These are phyloP conservation scores for Gossypium sturtianum DNA, from an alignment of 345 rosid species.

Conservation along the genomic window DNA sequence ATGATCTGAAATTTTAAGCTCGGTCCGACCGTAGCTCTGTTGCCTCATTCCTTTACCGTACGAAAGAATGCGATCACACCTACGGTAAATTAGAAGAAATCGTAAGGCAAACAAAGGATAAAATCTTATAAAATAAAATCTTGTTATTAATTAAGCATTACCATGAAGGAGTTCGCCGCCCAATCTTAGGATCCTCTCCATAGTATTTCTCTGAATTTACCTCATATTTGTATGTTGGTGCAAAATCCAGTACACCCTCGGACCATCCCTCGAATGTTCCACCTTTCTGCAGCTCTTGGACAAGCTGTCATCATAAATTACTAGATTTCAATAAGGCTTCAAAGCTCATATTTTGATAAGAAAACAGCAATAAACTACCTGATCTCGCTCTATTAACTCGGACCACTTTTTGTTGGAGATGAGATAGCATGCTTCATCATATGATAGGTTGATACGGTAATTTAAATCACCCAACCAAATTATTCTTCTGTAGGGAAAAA, in stretches of 20 bases:
- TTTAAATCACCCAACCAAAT: slow-evolving; percentile 94
- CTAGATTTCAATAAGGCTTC: not conserved
- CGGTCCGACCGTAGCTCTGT: slow-evolving; percentile 58
- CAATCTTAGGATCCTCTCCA: slow-evolving; percentile 66
- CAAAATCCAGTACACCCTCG: slow-evolving; percentile 60
- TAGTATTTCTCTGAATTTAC: slow-evolving; percentile 58
- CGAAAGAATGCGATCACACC: slow-evolving; percentile 88
- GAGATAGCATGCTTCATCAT: slow-evolving; percentile 54
- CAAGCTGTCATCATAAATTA: slow-evolving; percentile 46
- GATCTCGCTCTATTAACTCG: slow-evolving; percentile 59
- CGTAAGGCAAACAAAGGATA: not conserved
- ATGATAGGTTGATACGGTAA: slow-evolving; percentile 72
- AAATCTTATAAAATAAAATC: not conserved
- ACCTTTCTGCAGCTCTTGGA: slow-evolving; percentile 59
- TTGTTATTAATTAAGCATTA: slow-evolving; percentile 18
- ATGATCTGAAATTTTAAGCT: slow-evolving; percentile 77
- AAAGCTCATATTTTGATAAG: not conserved
- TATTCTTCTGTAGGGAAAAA: slow-evolving; percentile 55
- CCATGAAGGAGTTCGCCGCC: slow-evolving; percentile 89
- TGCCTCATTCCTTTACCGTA: slow-evolving; percentile 79
- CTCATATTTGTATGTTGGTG: slow-evolving; percentile 91
- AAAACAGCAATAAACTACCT: slow-evolving; percentile 38
- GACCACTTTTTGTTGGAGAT: slow-evolving; percentile 67
- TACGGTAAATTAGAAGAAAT: slow-evolving; percentile 10
- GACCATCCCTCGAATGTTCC: slow-evolving; percentile 82